A percentile compares a stretch with the other conserved stretches of the same genome.
Evolutionary conservation across 225 moss, liverwort and hornwort genomes (phyloP).

Genomic region (Rhytidiadelphus loreus): DNA sequence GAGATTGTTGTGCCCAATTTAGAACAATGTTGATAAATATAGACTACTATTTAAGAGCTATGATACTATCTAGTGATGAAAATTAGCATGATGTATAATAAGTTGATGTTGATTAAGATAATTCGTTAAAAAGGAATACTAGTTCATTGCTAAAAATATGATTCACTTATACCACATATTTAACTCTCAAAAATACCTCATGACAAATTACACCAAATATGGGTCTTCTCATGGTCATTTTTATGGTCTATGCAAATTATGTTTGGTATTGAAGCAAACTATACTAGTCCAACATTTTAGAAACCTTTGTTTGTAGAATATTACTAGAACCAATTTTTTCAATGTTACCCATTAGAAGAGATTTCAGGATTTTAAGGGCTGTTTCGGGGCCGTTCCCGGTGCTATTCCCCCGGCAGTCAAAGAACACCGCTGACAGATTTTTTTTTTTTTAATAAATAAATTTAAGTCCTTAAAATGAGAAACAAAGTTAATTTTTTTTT

Average conservation of each 20-base stretch:
- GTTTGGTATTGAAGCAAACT: background rate
- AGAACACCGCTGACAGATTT: no score
- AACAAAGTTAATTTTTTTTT: no score
- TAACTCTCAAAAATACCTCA: no score
- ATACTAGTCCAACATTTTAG: background rate
- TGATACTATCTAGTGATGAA: background rate
- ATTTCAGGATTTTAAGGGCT: no score
- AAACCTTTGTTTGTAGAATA: background rate
- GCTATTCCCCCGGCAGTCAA: no score
- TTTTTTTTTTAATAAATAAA: no score
- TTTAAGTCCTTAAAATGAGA: no score
- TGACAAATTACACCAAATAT: background rate
- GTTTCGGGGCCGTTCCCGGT: no score
- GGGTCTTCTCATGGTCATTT: background rate
- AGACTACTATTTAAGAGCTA: background rate
- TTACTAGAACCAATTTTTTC: background rate
- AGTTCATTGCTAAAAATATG: background rate
- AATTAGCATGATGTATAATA: background rate
- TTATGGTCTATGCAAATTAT: background rate
- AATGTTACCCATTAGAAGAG: no score
- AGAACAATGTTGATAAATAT: background rate
- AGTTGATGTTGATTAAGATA: background rate
- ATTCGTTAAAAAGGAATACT: background rate
- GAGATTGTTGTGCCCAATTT: background rate
- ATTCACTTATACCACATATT: background rate